phyloP scores from a whole-genome alignment of 164 flowering plant species.

The Buxus sempervirens region DNA sequence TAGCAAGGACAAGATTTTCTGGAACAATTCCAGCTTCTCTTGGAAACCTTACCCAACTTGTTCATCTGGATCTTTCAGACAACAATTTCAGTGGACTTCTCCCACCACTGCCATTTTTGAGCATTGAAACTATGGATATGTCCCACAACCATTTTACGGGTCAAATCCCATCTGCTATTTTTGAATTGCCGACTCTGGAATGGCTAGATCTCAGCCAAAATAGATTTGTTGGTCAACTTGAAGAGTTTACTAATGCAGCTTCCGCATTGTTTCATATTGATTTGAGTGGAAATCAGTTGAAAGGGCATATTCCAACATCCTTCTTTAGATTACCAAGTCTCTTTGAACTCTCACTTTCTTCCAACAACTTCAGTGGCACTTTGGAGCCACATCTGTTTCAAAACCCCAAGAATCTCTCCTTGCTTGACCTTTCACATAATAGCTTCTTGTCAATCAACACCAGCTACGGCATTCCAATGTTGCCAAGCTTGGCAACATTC shows the following conservation, averaged over 20 bases:
- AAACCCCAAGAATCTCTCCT: not conserved
- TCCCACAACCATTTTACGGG: conserved; percentile 12
- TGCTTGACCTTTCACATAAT: conserved; percentile 1
- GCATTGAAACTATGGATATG: too few relatives aligned
- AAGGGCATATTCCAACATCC: conserved; percentile 18
- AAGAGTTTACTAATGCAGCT: not conserved
- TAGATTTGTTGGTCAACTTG: not conserved
- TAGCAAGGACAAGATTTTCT: conserved; percentile 5
- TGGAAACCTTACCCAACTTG: conserved; percentile 11
- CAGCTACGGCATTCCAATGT: not conserved
- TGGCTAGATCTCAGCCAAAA: not conserved
- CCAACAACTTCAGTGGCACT: conserved; percentile 20
- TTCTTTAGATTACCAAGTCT: conserved; percentile 12
- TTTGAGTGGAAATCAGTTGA: conserved; percentile 7
- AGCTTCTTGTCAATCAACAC: not conserved
- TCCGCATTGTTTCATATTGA: not conserved
- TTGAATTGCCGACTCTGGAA: conserved; percentile 12
- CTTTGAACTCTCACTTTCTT: not conserved
- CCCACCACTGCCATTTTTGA: too few relatives aligned
- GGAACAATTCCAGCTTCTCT: conserved; percentile 17
- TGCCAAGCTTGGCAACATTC: not conserved
- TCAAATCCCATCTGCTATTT: conserved; percentile 14
- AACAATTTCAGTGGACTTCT: too few relatives aligned
- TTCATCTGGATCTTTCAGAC: not conserved
- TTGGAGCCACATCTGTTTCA: conserved; percentile 15